Percentiles rank a stretch among this genome's conserved stretches.
phyloP scores from a whole-genome alignment of 2,329 filamentous ascomycete species.

The Dendryphion nanum region DNA sequence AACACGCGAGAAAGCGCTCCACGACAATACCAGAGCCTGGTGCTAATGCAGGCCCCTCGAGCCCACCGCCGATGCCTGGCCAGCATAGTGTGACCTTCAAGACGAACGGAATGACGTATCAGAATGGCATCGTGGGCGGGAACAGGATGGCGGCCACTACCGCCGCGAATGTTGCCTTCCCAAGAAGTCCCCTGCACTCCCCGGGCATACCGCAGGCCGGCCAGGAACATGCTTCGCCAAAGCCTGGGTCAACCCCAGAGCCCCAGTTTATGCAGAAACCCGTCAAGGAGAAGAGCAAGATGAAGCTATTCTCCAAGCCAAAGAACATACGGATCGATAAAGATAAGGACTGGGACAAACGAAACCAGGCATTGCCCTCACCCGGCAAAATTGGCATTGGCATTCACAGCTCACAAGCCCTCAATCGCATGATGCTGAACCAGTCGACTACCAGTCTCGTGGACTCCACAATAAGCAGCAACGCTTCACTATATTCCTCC shows the following conservation, averaged over 20 bases:
- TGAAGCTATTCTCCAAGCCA: slow-evolving; percentile 77
- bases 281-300: slow-evolving; percentile 70
- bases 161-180: slow-evolving; percentile 72
- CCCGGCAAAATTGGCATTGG: slow-evolving; percentile 64
- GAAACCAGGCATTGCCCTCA: slow-evolving; percentile 67
- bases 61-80: slow-evolving; percentile 53
- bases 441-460: slow-evolving; percentile 68
- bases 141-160: slow-evolving; percentile 66
- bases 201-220: slow-evolving; percentile 33
- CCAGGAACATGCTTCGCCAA: slow-evolving; percentile 32
- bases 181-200: slow-evolving; percentile 56
- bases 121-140: slow-evolving; percentile 61
- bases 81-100: slow-evolving; percentile 38
- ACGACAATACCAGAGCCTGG: slow-evolving; percentile 66
- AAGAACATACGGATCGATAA: slow-evolving; percentile 73
- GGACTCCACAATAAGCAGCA: slow-evolving; percentile 55
- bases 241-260: slow-evolving; percentile 22
- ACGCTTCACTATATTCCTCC: slow-evolving; percentile 67
- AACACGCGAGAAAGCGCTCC: slow-evolving; percentile 65
- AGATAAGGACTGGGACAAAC: slow-evolving; percentile 56
- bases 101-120: slow-evolving; percentile 49
- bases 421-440: slow-evolving; percentile 63
- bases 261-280: slow-evolving; percentile 60
- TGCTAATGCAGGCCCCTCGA: slow-evolving; percentile 41
- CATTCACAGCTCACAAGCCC: slow-evolving; percentile 61